phyloP scores from a whole-genome alignment of 352 stramenopile genomes.

The Pythium folliculosum region DNA sequence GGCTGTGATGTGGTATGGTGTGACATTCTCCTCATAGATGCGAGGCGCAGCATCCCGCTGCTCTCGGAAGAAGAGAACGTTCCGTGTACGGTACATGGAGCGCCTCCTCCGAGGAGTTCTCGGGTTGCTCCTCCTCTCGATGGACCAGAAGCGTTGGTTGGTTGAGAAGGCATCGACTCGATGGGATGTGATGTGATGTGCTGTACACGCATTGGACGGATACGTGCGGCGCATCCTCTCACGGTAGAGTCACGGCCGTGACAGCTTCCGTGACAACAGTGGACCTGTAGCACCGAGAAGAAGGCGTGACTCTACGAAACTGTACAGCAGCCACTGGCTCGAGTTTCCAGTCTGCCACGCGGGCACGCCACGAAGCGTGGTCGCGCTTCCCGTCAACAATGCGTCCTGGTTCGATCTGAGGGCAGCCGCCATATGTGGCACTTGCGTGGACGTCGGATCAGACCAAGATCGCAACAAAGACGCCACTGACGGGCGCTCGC shows the following conservation, averaged over 20 bases:
- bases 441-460: constrained; percentile 10
- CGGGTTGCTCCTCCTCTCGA: too few species aligned
- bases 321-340: not conserved
- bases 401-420: not conserved
- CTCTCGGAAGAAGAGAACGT: too few species aligned
- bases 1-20: too few species aligned
- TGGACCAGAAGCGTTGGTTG: too few species aligned
- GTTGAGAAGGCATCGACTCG: too few species aligned
- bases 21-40: too few species aligned
- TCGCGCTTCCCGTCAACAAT: not conserved
- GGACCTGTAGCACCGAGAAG: not conserved
- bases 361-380: not conserved
- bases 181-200: too few species aligned
- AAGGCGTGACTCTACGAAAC: not conserved
- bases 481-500: not conserved
- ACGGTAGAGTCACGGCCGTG: not conserved
- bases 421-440: constrained; percentile 4
- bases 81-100: too few species aligned
- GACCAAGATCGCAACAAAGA: not conserved
- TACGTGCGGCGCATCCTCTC: not conserved
- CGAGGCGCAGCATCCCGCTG: too few species aligned
- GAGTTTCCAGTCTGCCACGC: not conserved
- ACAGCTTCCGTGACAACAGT: constrained; percentile 4
- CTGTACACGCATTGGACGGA: not conserved
- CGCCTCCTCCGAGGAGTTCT: too few species aligned